Conservation (phyloP, 192 early-diverging fungal species). For the Coemansia sp. region DNA sequence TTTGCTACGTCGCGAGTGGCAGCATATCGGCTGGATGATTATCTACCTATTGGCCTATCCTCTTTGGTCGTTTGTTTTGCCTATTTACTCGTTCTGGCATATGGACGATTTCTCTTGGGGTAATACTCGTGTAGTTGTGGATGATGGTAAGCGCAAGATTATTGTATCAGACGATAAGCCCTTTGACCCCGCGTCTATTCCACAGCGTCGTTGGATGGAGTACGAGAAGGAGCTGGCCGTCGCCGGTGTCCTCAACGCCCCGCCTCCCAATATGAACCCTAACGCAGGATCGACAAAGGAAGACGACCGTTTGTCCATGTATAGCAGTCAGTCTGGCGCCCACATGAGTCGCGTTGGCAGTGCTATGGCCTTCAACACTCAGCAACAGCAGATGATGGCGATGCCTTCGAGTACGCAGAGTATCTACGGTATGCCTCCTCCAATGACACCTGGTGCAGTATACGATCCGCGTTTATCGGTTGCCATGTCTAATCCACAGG, state of each 20-base stretch:
- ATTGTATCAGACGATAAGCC: slow-evolving; percentile 69
- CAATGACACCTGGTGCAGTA: neutral
- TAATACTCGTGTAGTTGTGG: slow-evolving; percentile 85
- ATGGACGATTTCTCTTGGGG: slow-evolving; percentile 99
- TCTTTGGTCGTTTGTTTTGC: slow-evolving; percentile 88
- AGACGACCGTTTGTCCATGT: slow-evolving; percentile 35
- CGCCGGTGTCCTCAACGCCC: slow-evolving; percentile 38
- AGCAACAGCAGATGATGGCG: slow-evolving; percentile 9
- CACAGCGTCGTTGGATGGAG: slow-evolving; percentile 81
- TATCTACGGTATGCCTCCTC: slow-evolving; percentile 28
- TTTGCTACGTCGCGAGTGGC: slow-evolving; percentile 73
- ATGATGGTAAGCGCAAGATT: slow-evolving; percentile 65
- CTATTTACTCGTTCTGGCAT: slow-evolving; percentile 97
- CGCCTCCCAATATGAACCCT: slow-evolving; percentile 49
- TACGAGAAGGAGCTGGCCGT: slow-evolving; percentile 77
- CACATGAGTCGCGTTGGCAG: slow-evolving; percentile 45
- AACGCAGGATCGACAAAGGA: slow-evolving; percentile 36
- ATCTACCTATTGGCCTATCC: slow-evolving; percentile 89
- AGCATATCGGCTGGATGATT: slow-evolving; percentile 80
- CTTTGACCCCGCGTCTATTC: slow-evolving; percentile 86
- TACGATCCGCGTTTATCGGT: slow-evolving; percentile 42
- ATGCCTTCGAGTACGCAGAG: slow-evolving; percentile 15
- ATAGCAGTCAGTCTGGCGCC: slow-evolving; percentile 22
- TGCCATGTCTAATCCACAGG: slow-evolving; percentile 46
- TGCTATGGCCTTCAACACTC: slow-evolving; percentile 24